Evolutionary conservation across 2,329 filamentous ascomycete species (phyloP), one percentile per base, ranked within the genome.

Genomic region (Phialocephala sp.): DNA sequence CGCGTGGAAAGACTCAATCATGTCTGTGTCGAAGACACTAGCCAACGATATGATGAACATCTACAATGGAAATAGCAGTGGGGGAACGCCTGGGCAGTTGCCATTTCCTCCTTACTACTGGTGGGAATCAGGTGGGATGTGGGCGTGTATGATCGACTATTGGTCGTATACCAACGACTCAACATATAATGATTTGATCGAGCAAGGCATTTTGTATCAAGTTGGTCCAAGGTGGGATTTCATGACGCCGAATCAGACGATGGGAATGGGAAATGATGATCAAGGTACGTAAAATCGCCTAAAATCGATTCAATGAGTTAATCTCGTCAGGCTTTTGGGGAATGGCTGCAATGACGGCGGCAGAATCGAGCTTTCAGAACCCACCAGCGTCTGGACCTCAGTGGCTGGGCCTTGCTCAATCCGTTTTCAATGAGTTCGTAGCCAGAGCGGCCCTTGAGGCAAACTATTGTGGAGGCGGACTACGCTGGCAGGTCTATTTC

Each of bases 401-500:
- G 69, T 92, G 89, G 86, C 81, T 92, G 8, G 86, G 88, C 3
- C 84, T 94, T 14, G 91, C 89, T 1, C 88, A 92, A 75, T 90
- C 89, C 56, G 90, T 93, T 45, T 95, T 94, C 81, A 91, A 95
- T 76, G 89, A 87, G 3, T 91, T 94, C 73, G 86, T 86, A 1
- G 80, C 81, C n/a, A 85, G 90, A 43, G 94, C 91, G 91, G 91
- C 93, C 67, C 81, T 59, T 8, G 41, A 43, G 41, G 75, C 81
- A 61, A n/a, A 43, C 18, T 43, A 43, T n/a, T 95, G 92, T 72
- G 82, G 82, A 14, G 92, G 92, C 50, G 92, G 92, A 14, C 77
- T 95, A 59, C 85, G 90, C 66, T 94, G 91, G 91, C 92, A 97
- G 79, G 92, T 95, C 55, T 94, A 90, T 74, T 82, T 85, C 1